Conservation (phyloP, 257 asterid genomes). For the Schizonepeta tenuifolia region DNA sequence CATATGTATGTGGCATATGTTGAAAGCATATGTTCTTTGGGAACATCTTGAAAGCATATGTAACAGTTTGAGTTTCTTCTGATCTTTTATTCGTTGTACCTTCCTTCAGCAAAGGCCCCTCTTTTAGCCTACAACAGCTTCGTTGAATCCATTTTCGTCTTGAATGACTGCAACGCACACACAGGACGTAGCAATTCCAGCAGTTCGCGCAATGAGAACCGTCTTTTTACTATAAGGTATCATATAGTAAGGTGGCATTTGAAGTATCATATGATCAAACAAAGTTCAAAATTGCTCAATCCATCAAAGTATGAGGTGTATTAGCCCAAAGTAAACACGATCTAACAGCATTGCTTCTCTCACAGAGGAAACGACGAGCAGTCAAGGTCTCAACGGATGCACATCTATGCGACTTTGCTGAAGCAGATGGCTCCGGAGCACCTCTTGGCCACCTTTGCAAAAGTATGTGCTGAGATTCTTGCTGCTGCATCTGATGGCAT, state of each 20-base stretch:
- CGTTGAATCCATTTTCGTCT: slow-evolving; percentile 81
- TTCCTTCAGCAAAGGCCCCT: slow-evolving; percentile 86
- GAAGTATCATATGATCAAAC: too few species aligned
- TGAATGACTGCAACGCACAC: slow-evolving; percentile 91
- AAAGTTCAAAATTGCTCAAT: neutral
- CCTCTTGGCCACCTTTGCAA: slow-evolving; percentile 90
- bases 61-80: slow-evolving; percentile 19
- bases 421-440: slow-evolving; percentile 98
- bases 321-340: neutral
- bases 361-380: slow-evolving; percentile 82
- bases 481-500: slow-evolving; percentile 91
- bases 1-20: slow-evolving; percentile 1
- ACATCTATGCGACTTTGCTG: slow-evolving; percentile 76
- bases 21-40: too few species aligned
- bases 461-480: slow-evolving; percentile 94
- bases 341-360: slow-evolving; percentile 20
- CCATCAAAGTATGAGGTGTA: neutral
- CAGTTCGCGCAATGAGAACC: slow-evolving; percentile 60
- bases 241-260: neutral
- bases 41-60: slow-evolving; percentile 85
- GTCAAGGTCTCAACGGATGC: slow-evolving; percentile 84
- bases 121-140: slow-evolving; percentile 97
- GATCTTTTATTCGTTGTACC: slow-evolving; percentile 14
- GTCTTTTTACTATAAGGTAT: slow-evolving; percentile 74
- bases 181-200: slow-evolving; percentile 80